Evolutionary conservation across 768 basidiomycete species (phyloP).

Genomic region (Auricularia heimuer): DNA sequence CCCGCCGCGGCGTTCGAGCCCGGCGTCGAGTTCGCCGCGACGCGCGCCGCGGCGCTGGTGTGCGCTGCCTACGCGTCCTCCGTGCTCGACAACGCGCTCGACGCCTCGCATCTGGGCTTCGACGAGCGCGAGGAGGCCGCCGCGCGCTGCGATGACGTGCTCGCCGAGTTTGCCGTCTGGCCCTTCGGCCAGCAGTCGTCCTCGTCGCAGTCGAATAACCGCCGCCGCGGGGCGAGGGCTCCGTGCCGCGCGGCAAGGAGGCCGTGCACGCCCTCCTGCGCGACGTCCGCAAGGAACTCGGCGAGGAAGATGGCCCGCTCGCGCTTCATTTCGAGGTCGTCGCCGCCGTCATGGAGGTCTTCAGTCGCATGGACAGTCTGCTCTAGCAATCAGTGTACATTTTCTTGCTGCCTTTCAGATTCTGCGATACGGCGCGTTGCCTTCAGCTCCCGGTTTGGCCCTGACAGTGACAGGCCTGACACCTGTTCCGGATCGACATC

Average conservation of each 20-base stretch:
- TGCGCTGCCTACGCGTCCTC: constrained; percentile 91
- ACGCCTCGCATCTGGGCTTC: constrained; percentile 60
- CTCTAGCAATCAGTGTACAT: constrained; percentile 19
- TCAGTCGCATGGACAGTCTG: constrained; percentile 84
- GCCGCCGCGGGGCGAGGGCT: not conserved
- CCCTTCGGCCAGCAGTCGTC: constrained; percentile 47
- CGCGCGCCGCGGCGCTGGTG: constrained; percentile 75
- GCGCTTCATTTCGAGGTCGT: constrained; percentile 74
- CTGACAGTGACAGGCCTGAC: too few relatives aligned
- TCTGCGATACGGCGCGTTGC: too few relatives aligned
- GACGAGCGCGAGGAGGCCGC: constrained; percentile 93
- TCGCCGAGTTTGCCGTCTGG: constrained; percentile 86
- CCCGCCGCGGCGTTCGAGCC: constrained; percentile 53
- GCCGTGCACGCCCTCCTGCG: constrained; percentile 62
- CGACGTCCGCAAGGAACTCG: constrained; percentile 67
- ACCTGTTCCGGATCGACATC: too few relatives aligned
- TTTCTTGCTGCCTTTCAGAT: too few relatives aligned
- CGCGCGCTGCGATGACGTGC: constrained; percentile 84
- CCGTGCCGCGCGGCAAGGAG: constrained; percentile 37
- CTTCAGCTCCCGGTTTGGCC: too few relatives aligned
- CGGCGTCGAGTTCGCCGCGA: constrained; percentile 59
- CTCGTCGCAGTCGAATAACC: not conserved
- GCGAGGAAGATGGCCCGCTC: constrained; percentile 50
- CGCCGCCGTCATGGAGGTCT: constrained; percentile 86
- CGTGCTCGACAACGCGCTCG: constrained; percentile 89